Conservation (phyloP, 192 early-diverging fungal genomes). For the Umbelopsis ramanniana region DNA sequence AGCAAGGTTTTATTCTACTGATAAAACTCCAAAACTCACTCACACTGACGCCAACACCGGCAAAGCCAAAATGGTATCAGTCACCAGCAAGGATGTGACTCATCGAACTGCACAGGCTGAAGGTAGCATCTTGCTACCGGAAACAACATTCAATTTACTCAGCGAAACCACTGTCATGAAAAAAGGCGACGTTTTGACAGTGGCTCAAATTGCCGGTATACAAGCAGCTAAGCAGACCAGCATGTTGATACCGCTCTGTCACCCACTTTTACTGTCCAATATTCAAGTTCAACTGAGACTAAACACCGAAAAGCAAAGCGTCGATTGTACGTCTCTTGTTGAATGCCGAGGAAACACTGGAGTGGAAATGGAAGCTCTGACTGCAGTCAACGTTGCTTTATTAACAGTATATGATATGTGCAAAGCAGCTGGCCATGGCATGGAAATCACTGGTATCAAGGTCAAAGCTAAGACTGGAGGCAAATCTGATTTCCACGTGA, state of each 20-base stretch:
- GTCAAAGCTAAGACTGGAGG: conserved; percentile 87
- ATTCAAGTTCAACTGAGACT: conserved; percentile 72
- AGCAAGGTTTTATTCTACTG: background rate
- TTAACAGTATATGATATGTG: conserved; percentile 97
- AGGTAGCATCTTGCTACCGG: conserved; percentile 70
- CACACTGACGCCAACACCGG: conserved; percentile 79
- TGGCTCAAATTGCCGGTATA: conserved; percentile 90
- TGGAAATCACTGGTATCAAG: conserved; percentile 74
- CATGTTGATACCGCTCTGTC: conserved; percentile 86
- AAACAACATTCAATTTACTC: conserved; percentile 69
- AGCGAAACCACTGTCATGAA: conserved; percentile 52
- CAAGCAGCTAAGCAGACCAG: conserved; percentile 88
- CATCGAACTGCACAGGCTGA: conserved; percentile 74
- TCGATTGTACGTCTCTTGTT: conserved; percentile 71
- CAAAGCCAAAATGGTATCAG: conserved; percentile 88
- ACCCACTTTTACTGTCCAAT: conserved; percentile 73
- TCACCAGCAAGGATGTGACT: conserved; percentile 70
- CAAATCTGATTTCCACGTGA: conserved; percentile 61
- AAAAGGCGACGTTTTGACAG: conserved; percentile 90
- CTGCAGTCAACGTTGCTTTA: conserved; percentile 78
- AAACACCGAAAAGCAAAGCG: conserved; percentile 31
- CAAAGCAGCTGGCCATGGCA: conserved; percentile 87
- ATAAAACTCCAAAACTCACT: conserved; percentile 52
- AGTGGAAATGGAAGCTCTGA: conserved; percentile 88
- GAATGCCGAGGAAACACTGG: conserved; percentile 86